phyloP scores from a whole-genome alignment of 2,329 filamentous ascomycete species.

The Cordyceps cateniannulata region DNA sequence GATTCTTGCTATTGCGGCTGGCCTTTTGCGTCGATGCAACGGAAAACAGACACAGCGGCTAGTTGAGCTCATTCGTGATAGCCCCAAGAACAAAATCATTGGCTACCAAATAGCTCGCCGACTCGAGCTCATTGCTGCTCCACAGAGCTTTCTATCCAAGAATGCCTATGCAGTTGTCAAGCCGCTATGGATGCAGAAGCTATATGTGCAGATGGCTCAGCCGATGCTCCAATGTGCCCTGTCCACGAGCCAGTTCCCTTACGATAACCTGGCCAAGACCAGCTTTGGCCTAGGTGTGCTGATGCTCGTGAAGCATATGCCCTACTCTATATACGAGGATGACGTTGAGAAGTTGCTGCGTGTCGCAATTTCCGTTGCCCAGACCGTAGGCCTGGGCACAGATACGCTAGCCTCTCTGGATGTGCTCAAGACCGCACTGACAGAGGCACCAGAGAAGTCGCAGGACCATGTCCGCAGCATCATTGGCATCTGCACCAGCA shows the following conservation, averaged over 20 bases:
- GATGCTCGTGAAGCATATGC: conserved; percentile 42
- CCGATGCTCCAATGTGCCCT: conserved; percentile 37
- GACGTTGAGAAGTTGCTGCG: conserved; percentile 42
- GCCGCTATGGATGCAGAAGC: conserved; percentile 42
- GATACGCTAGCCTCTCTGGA: conserved; percentile 43
- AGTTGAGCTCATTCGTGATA: conserved; percentile 29
- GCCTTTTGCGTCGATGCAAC: conserved; percentile 32
- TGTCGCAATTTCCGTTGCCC: conserved; percentile 41
- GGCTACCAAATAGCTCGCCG: conserved; percentile 36
- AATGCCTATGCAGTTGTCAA: conserved; percentile 38
- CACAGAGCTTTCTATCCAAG: conserved; percentile 31
- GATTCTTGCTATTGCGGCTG: conserved; percentile 30
- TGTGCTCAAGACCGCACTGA: conserved; percentile 42
- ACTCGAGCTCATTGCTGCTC: conserved; percentile 36
- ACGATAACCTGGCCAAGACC: conserved; percentile 24
- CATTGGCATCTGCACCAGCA: conserved; percentile 37
- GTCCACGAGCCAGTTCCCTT: conserved; percentile 16
- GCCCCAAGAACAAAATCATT: conserved; percentile 25
- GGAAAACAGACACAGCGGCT: conserved; percentile 28
- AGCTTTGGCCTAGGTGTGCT: conserved; percentile 44
- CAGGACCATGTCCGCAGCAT: conserved; percentile 43
- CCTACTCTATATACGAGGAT: conserved; percentile 44
- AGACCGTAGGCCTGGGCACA: conserved; percentile 32
- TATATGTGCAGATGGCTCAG: conserved; percentile 40
- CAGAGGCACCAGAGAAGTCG: conserved; percentile 38